Conservation (phyloP, 768 basidiomycete species). For the Lactarius tabidus region DNA sequence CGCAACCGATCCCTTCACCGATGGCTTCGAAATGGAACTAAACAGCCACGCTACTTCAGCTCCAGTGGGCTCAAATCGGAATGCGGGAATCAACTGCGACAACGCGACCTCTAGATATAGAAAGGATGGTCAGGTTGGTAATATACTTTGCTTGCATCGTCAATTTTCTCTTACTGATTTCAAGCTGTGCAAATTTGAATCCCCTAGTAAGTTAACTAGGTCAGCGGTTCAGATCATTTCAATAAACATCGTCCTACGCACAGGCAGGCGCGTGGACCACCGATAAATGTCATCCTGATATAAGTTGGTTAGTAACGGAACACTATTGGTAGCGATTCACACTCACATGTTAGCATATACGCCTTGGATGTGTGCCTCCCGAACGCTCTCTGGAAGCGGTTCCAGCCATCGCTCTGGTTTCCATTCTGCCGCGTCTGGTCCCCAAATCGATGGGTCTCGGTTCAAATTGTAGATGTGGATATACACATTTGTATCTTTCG, state of each 20-base stretch:
- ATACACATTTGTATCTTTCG: background rate
- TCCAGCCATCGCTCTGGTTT: background rate
- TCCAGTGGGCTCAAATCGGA: background rate
- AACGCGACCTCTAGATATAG: background rate
- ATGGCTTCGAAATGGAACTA: background rate
- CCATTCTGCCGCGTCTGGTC: background rate
- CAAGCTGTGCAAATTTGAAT: conserved; percentile 4
- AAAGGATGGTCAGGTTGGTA: background rate
- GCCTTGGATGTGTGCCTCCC: background rate
- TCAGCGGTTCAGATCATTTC: background rate
- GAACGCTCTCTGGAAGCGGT: background rate
- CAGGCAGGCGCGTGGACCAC: background rate
- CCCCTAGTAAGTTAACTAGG: background rate
- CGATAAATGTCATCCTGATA: background rate
- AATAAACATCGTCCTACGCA: background rate
- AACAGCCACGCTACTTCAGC: background rate
- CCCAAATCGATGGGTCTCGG: background rate
- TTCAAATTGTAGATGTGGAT: background rate
- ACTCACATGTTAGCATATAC: background rate
- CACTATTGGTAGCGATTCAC: background rate
- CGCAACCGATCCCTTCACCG: background rate
- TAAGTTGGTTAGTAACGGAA: background rate
- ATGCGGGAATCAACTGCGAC: background rate
- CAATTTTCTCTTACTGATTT: conserved; percentile 1
- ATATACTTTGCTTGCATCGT: background rate